Conservation (phyloP, 495 filamentous ascomycete species). For the Aspergillus bridgeri region DNA sequence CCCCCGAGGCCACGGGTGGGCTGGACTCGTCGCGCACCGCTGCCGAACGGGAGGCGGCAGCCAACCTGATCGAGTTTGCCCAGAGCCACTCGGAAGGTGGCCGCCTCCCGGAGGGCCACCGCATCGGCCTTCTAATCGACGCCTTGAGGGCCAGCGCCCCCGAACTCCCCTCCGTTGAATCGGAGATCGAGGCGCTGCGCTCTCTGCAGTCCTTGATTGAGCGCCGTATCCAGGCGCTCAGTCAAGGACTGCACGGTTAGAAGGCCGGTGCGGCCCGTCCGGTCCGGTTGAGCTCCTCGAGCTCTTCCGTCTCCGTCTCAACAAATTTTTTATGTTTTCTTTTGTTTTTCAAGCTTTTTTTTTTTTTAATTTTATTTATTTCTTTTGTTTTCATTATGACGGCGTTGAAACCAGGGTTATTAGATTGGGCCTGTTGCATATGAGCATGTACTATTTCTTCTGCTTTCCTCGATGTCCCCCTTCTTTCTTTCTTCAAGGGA, state of each 20-base stretch:
- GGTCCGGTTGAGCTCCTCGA: neutral
- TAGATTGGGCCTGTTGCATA: neutral
- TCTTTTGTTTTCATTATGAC: neutral
- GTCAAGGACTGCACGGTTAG: neutral
- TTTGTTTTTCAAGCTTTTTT: neutral
- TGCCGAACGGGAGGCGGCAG: slow-evolving; percentile 28
- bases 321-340: neutral
- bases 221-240: slow-evolving; percentile 22
- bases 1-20: slow-evolving; percentile 15
- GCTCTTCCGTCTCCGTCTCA: neutral
- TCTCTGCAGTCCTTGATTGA: slow-evolving; percentile 28
- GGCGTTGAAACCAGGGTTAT: neutral
- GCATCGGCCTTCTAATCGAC: slow-evolving; percentile 27
- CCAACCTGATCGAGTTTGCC: slow-evolving; percentile 28
- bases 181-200: slow-evolving; percentile 26
- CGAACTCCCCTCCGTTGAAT: slow-evolving; percentile 19
- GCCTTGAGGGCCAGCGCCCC: slow-evolving; percentile 26
- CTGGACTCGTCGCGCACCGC: slow-evolving; percentile 25
- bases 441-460: neutral
- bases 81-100: slow-evolving; percentile 10
- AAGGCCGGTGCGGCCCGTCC: neutral
- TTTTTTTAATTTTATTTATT: neutral
- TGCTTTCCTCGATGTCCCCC: neutral
- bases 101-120: slow-evolving; percentile 7
- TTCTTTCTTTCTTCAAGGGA: neutral